Conservation (phyloP, 257 asterid genomes). For the Solanum sitiens region DNA sequence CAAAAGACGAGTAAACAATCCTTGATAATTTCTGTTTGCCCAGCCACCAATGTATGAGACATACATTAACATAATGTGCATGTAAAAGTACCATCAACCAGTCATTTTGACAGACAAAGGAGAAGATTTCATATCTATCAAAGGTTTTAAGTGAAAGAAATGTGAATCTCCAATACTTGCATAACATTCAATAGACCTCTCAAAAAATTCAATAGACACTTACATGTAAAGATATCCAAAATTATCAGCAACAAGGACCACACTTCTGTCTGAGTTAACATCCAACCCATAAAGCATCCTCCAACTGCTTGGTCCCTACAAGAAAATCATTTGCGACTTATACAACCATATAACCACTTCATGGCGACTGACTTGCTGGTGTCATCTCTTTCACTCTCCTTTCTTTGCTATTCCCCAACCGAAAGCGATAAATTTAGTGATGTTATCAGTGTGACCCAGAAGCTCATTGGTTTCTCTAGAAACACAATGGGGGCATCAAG, state of each 20-base stretch:
- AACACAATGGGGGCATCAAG: not conserved
- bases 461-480: not conserved
- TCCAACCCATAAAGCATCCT: constrained; percentile 96
- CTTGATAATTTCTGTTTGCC: not conserved
- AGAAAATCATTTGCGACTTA: constrained; percentile 9
- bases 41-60: not conserved
- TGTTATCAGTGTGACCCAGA: not conserved
- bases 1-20: not conserved
- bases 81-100: not conserved
- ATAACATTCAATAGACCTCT: not conserved
- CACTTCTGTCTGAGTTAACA: constrained; percentile 58
- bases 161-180: not conserved
- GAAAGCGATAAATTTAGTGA: not conserved
- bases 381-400: not conserved
- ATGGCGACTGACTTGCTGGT: not conserved
- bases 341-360: not conserved
- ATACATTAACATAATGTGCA: not conserved
- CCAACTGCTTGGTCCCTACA: constrained; percentile 82
- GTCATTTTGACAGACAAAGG: not conserved
- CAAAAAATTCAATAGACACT: constrained; percentile 13
- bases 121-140: not conserved
- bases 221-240: constrained; percentile 74
- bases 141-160: not conserved
- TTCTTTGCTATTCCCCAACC: not conserved
- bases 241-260: constrained; percentile 78